Evolutionary conservation across 768 basidiomycete genomes (phyloP), one percentile per base, ranked within the genome.

Genomic region (Hebeloma cylindrosporum): DNA sequence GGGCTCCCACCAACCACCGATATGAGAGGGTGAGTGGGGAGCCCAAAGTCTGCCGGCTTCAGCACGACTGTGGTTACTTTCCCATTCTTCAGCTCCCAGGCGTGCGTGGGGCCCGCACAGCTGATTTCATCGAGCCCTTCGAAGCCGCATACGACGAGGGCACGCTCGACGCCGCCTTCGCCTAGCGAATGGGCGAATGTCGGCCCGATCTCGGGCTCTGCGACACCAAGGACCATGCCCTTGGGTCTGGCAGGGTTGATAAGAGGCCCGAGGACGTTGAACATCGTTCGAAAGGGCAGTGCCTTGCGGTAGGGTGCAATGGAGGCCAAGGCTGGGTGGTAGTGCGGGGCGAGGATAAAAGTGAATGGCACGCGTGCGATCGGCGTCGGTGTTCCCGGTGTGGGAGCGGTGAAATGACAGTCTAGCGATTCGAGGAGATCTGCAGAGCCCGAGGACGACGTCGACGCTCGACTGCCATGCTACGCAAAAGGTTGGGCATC

Each of bases 71-170:
- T 76, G 0, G 74, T 78, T 58, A 96, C 82, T 26, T 66, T 54
- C 26, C 85, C 88, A 31, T 64, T 51, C 31, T 74, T 73, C 50
- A 95, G 78, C 46, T 87, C 83, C 94, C 93, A 88, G 26, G 78
- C 85, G 66, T 77, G 77, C 7, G 93, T 94, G 10, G 85, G 81
- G 1, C 95, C 96, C 0, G 91, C 93, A 55, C 91, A 93, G 62
- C 88, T 91, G 60, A 99, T 91, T 72, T 98, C 95, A 65, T 98
- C 95, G 30, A 99, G 72, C 1, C 80, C 80, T 61, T 98, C 96
- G 27, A 78, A 80, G 1, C 95, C 95, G 56, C 93, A 97, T 0
- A 99, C 95, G 16, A 99, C 93, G 44, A 94, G 68, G 0, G 93
- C 95, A 25, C 88, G 79, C 54, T 80, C 70, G 6, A 95, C 89